These are phyloP conservation scores for Trametes versicolor DNA, from an alignment of 1,284 basidiomycete species.

Conservation along the genomic window DNA sequence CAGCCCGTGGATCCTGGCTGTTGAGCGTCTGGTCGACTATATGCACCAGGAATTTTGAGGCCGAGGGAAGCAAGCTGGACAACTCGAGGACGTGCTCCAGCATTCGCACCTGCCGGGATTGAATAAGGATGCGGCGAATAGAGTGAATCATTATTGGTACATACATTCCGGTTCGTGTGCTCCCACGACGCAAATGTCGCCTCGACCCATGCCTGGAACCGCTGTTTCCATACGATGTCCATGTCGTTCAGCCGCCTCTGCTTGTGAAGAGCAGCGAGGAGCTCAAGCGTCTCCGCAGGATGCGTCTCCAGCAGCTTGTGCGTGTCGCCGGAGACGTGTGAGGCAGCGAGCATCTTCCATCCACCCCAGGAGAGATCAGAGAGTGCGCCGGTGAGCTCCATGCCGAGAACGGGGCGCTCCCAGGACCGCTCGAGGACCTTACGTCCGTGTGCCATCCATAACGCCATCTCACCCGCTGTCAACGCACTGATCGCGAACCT, in stretches of 20 bases:
- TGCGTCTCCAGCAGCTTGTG: conserved; percentile 54
- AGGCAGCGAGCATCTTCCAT: conserved; percentile 73
- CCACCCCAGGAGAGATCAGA: conserved; percentile 76
- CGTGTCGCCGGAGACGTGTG: conserved; percentile 62
- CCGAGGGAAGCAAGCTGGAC: conserved; percentile 56
- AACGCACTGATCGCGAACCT: conserved; percentile 61
- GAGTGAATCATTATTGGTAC: conserved; percentile 12
- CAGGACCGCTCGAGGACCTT: conserved; percentile 63
- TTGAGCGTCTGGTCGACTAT: conserved; percentile 59
- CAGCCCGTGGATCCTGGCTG: conserved; percentile 42
- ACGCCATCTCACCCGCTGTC: conserved; percentile 67
- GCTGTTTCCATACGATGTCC: conserved; percentile 66
- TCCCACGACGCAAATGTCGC: conserved; percentile 48
- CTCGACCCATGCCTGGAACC: conserved; percentile 57
- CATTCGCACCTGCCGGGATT: conserved; percentile 49
- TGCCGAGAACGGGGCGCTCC: conserved; percentile 53
- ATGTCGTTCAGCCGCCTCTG: conserved; percentile 60
- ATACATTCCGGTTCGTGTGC: conserved; percentile 47
- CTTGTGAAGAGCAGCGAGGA: conserved; percentile 60
- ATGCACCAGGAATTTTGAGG: conserved; percentile 56
- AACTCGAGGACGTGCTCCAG: conserved; percentile 63
- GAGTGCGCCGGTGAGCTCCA: conserved; percentile 65
- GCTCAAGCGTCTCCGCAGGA: conserved; percentile 53
- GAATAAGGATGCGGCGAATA: neutral
- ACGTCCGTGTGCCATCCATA: conserved; percentile 70